These are phyloP conservation scores for Boletus speciosus DNA, from an alignment of 768 basidiomycete species.

Conservation along the genomic window DNA sequence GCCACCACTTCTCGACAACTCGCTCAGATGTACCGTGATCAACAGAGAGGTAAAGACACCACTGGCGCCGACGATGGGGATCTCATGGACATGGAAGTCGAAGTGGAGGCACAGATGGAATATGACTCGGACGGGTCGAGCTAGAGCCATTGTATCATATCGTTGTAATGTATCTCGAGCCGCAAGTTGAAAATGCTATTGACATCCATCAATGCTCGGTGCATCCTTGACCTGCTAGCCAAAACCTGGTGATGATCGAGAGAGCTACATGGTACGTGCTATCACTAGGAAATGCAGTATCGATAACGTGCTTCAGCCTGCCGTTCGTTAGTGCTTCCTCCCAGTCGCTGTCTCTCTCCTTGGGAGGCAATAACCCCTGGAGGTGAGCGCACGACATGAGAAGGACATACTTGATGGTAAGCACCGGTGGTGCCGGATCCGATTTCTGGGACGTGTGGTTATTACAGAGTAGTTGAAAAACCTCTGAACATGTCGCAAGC, in stretches of 20 bases:
- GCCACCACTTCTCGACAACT: slow-evolving; percentile 73
- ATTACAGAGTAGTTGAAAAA: slow-evolving; percentile 25
- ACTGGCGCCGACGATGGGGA: slow-evolving; percentile 56
- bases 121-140: slow-evolving; percentile 27
- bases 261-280: slow-evolving; percentile 29
- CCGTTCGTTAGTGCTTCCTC: slow-evolving; percentile 24
- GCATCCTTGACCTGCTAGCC: slow-evolving; percentile 3
- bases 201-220: neutral
- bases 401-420: slow-evolving; percentile 37
- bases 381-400: slow-evolving; percentile 39
- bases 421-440: slow-evolving; percentile 7
- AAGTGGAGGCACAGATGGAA: slow-evolving; percentile 28
- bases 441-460: slow-evolving; percentile 5
- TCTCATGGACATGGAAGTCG: slow-evolving; percentile 50
- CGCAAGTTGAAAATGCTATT: neutral
- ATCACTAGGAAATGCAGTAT: slow-evolving; percentile 24
- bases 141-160: neutral
- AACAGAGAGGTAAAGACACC: slow-evolving; percentile 40
- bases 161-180: neutral
- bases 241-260: slow-evolving; percentile 14
- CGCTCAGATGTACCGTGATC: slow-evolving; percentile 62
- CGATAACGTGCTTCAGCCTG: slow-evolving; percentile 24
- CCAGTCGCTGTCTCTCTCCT: slow-evolving; percentile 37
- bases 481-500: slow-evolving; percentile 24
- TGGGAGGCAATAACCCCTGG: slow-evolving; percentile 24